A percentile compares a stretch with the other conserved stretches of the same genome.
Conservation (phyloP, 2,329 filamentous ascomycete genomes). For the Xylariaceae sp. region DNA sequence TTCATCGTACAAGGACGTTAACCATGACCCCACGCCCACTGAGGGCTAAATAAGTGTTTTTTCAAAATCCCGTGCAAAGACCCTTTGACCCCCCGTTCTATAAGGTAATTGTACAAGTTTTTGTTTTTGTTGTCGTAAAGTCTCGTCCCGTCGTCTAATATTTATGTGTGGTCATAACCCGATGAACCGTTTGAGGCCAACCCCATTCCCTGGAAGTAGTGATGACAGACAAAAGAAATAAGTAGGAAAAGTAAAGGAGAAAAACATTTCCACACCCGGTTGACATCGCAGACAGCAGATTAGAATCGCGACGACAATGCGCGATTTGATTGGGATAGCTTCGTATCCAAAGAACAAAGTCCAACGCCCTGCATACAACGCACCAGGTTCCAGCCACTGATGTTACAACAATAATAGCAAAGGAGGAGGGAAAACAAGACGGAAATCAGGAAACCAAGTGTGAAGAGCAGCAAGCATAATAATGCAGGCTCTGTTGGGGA, state of each 20-base stretch:
- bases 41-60: neutral
- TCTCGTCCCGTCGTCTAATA: constrained; percentile 19
- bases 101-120: constrained; percentile 14
- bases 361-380: neutral
- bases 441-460: neutral
- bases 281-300: too few relatives aligned
- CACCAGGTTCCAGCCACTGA: neutral
- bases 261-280: neutral
- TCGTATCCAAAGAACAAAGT: too few relatives aligned
- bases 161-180: constrained; percentile 9
- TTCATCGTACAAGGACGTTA: neutral
- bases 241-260: neutral
- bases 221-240: neutral
- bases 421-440: neutral
- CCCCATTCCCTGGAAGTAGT: neutral
- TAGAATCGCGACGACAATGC: too few relatives aligned
- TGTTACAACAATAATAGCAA: neutral
- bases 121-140: constrained; percentile 4
- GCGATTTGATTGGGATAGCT: too few relatives aligned
- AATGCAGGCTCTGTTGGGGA: neutral
- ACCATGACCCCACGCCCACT: neutral
- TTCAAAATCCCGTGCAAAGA: too few relatives aligned
- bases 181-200: neutral
- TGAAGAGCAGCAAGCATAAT: neutral
- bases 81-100: constrained; percentile 9